Evolutionary conservation across 1,139 yeast species (phyloP).

Genomic region (Magnusiomyces fungicola): DNA sequence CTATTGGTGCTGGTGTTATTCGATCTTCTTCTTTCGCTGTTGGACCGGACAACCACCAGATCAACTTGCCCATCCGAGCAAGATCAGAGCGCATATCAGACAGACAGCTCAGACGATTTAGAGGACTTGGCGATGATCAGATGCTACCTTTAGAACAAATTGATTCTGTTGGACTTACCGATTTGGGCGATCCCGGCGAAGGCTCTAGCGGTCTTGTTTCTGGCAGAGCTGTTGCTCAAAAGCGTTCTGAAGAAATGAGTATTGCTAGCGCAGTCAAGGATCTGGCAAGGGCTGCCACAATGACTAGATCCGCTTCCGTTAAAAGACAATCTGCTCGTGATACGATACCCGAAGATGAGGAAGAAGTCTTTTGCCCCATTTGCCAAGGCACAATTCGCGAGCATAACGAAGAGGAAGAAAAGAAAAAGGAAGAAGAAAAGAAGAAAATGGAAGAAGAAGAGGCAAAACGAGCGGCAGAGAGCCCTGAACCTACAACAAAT

Average conservation of each 20-base stretch:
- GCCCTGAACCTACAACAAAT: not conserved
- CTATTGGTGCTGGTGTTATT: not conserved
- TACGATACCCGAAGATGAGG: not conserved
- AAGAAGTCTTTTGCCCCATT: conserved; percentile 7
- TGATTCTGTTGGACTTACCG: not conserved
- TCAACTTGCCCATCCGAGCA: not conserved
- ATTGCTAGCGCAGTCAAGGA: not conserved
- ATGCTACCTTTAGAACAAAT: not conserved
- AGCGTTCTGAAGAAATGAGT: not conserved
- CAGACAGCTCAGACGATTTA: not conserved
- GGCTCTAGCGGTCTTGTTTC: not conserved
- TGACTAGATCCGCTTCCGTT: not conserved
- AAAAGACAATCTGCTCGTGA: not conserved
- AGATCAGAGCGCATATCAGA: not conserved
- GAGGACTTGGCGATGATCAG: not conserved
- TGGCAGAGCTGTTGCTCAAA: not conserved
- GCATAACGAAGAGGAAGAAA: not conserved
- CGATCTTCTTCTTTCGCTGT: not conserved
- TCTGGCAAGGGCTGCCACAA: not conserved
- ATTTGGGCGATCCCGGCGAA: not conserved
- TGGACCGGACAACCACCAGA: not conserved
- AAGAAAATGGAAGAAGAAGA: not conserved
- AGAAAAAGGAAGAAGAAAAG: not conserved
- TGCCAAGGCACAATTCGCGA: conserved; percentile 5
- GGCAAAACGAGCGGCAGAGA: not conserved